Evolutionary conservation across 2,329 filamentous ascomycete species (phyloP), one percentile per base, ranked within the genome.

Genomic region (Beauveria medogensis): DNA sequence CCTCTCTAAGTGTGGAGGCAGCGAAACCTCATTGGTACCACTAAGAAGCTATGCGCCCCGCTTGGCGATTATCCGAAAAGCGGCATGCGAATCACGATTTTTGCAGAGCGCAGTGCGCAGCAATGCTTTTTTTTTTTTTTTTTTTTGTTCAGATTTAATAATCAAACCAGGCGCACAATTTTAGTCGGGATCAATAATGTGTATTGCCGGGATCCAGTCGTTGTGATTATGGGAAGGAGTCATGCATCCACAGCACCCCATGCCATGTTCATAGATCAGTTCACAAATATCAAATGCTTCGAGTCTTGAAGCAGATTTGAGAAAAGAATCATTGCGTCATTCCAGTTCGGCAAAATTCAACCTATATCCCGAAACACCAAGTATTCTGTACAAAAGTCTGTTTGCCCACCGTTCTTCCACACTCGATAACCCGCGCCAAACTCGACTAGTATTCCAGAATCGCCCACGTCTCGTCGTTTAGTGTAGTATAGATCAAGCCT

Each of bases 391-490:
- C 60, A 58, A 37, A 16, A 41, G 10, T 16, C 30, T 50, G 48
- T n/a, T 53, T 47, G 20, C 26, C 40, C 40, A 43, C 14, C 16
- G 22, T 40, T n/a, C 22, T 26, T 22, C 10, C 12, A 22, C 30
- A 30, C 47, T 26, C 48, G 3, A 46, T 22, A 30, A 18, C 14
- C 55, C 44, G 18, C 22, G 5, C 24, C 24, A 30, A 18, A 30
- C 22, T 16, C 6, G 12, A 5, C 65, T 72, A 87, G 64, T 81
- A 84, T 62, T 95, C 90, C 63, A 97, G 78, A 64, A 96, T 79
- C 48, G 91, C 91, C 88, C 90, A 97, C 1, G 93, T 97, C 74
- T 90, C 83, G 69, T 97, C 93, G 74, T 97, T 92, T 7, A 96
- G 82, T 10, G 95, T 99, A 30, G 91, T 91, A 76, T 91, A 99